A percentile compares a stretch with the other conserved stretches of the same genome.
phyloP scores from a whole-genome alignment of 2,329 filamentous ascomycete genomes.

The Pyricularia sp. region DNA sequence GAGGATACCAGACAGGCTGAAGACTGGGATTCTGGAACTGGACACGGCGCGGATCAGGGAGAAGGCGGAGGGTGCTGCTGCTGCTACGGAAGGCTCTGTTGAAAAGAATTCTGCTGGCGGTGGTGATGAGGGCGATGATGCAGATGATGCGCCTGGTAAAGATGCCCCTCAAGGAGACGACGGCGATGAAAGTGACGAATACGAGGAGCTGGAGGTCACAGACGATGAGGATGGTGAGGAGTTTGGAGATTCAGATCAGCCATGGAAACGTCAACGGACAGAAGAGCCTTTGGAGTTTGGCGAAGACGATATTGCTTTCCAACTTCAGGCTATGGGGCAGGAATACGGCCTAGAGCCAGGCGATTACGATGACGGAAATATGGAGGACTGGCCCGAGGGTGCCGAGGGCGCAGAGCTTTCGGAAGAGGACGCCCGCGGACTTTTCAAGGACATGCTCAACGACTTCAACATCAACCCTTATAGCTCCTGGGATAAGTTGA shows the following conservation, averaged over 20 bases:
- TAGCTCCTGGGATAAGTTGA: slow-evolving; percentile 80
- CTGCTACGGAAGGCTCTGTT: slow-evolving; percentile 5
- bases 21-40: slow-evolving; percentile 64
- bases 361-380: slow-evolving; percentile 61
- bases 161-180: slow-evolving; percentile 18
- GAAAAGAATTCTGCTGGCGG: slow-evolving; percentile 7
- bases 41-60: slow-evolving; percentile 63
- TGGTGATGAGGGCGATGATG: slow-evolving; percentile 20
- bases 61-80: slow-evolving; percentile 30
- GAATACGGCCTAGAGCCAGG: slow-evolving; percentile 72
- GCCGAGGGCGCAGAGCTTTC: slow-evolving; percentile 62
- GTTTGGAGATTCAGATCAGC: slow-evolving; percentile 36
- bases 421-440: slow-evolving; percentile 62
- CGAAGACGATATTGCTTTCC: slow-evolving; percentile 89
- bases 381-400: slow-evolving; percentile 58
- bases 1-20: slow-evolving; percentile 83
- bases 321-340: slow-evolving; percentile 80
- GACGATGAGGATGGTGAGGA: slow-evolving; percentile 43
- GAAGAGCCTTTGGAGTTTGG: slow-evolving; percentile 66
- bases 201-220: slow-evolving; percentile 67
- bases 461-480: slow-evolving; percentile 80
- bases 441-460: slow-evolving; percentile 81
- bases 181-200: slow-evolving; percentile 59
- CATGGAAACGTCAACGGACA: slow-evolving; percentile 38
- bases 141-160: slow-evolving; percentile 12